These are phyloP conservation scores for Prunus kanzakura DNA, from an alignment of 306 rosid genomes.

Conservation along the genomic window DNA sequence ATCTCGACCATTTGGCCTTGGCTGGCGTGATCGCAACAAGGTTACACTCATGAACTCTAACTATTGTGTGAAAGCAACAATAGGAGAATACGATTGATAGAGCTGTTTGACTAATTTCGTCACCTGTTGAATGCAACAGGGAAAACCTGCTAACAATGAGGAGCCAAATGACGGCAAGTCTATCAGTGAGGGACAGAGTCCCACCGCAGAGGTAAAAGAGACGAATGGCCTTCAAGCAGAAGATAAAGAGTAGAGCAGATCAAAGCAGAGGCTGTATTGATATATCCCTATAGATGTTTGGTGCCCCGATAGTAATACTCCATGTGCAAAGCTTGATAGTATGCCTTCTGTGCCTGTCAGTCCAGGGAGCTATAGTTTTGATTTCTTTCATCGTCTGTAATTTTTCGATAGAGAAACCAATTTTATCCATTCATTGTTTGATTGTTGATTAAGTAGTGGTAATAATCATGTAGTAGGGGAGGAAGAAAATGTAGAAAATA, in stretches of 20 bases:
- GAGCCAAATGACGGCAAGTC: conserved; percentile 49
- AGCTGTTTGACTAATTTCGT: neutral
- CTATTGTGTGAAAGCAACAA: neutral
- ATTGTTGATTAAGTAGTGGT: conserved; percentile 37
- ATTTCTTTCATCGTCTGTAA: conserved; percentile 23
- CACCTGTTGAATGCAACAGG: conserved; percentile 47
- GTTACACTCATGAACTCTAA: conserved; percentile 30
- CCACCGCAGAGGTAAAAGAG: conserved; percentile 33
- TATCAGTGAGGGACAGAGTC: conserved; percentile 37
- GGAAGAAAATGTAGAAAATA: conserved; percentile 28
- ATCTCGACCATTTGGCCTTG: conserved; percentile 92
- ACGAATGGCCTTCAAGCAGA: conserved; percentile 54
- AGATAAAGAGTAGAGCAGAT: conserved; percentile 40
- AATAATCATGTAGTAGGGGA: conserved; percentile 29
- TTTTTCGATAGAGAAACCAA: conserved; percentile 31
- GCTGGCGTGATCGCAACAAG: conserved; percentile 94
- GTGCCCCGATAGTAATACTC: conserved; percentile 4
- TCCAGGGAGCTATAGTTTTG: conserved; percentile 28
- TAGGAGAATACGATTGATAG: neutral
- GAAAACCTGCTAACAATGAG: conserved; percentile 48
- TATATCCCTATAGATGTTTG: conserved; percentile 9
- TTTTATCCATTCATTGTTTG: conserved; percentile 74
- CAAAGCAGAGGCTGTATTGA: conserved; percentile 1
- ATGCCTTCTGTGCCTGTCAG: conserved; percentile 12
- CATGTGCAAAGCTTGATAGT: conserved; percentile 16